A percentile compares a stretch with the other conserved stretches of the same genome.
These are phyloP conservation scores for Leccinum longicurvipes DNA, from an alignment of 768 basidiomycete genomes.

Conservation along the genomic window DNA sequence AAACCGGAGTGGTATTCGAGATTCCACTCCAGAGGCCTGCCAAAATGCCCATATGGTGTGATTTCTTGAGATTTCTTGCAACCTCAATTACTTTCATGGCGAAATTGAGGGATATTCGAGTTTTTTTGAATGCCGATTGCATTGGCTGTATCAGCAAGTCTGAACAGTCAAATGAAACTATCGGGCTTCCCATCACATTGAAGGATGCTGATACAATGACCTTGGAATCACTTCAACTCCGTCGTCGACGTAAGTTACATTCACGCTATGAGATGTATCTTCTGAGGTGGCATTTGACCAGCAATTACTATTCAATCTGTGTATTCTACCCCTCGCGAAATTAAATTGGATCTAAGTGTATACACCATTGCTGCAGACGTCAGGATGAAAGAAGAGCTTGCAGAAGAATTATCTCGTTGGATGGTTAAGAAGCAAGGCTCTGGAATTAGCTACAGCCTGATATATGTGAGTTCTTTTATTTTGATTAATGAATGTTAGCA, in stretches of 20 bases:
- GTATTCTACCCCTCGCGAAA: constrained; percentile 30
- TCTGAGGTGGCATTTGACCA: no score
- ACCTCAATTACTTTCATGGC: constrained; percentile 92
- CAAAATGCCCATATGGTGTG: constrained; percentile 72
- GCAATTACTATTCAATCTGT: no score
- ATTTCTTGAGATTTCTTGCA: constrained; percentile 82
- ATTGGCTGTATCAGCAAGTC: constrained; percentile 63
- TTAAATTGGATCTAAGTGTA: constrained; percentile 23
- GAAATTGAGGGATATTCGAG: constrained; percentile 64
- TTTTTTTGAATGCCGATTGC: constrained; percentile 74
- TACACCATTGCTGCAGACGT: constrained; percentile 17
- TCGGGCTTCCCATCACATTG: constrained; percentile 55
- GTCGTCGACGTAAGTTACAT: constrained; percentile 30
- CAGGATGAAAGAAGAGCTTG: not conserved
- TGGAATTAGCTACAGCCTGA: not conserved
- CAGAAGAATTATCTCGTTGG: not conserved
- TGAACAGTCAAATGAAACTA: constrained; percentile 41
- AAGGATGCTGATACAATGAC: constrained; percentile 64
- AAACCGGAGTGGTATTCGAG: constrained; percentile 73
- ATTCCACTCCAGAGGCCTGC: constrained; percentile 77
- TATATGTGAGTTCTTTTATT: constrained; percentile 5
- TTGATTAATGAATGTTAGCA: not conserved
- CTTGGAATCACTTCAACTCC: constrained; percentile 33
- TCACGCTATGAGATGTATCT: no score
- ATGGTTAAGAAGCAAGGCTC: not conserved